These are phyloP conservation scores for Suhomyces kilbournensis DNA, from an alignment of 805 yeast species.

Conservation along the genomic window DNA sequence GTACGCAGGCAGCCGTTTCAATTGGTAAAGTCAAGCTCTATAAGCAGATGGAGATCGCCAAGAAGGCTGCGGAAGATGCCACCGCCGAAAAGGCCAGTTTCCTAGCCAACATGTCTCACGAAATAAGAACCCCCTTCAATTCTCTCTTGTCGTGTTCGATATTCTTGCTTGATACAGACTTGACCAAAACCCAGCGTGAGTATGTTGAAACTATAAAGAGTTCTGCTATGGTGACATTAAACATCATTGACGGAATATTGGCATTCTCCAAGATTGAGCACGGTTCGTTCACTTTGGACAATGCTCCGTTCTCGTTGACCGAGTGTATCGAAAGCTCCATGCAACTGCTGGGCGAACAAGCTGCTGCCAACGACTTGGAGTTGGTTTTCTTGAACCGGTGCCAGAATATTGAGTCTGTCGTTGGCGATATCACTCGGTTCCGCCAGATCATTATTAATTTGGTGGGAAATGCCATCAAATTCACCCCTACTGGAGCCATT, in stretches of 20 bases:
- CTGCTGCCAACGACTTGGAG: constrained; percentile 42
- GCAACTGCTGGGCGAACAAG: constrained; percentile 48
- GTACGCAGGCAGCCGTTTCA: constrained; percentile 53
- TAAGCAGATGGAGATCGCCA: constrained; percentile 44
- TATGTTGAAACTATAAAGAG: constrained; percentile 52
- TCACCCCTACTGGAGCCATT: constrained; percentile 44
- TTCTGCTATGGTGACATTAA: constrained; percentile 50
- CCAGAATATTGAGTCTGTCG: constrained; percentile 33
- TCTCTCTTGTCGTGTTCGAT: constrained; percentile 48
- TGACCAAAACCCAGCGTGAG: constrained; percentile 43
- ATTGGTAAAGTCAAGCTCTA: constrained; percentile 46
- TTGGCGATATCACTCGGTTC: constrained; percentile 50
- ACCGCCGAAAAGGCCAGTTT: constrained; percentile 55
- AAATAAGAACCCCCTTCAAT: constrained; percentile 55
- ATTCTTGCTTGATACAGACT: constrained; percentile 46
- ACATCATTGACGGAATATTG: constrained; percentile 52
- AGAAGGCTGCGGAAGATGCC: constrained; percentile 47
- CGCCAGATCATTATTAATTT: constrained; percentile 51
- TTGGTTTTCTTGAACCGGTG: constrained; percentile 43
- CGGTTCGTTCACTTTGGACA: constrained; percentile 47
- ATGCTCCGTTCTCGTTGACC: constrained; percentile 42
- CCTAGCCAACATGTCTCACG: constrained; percentile 55
- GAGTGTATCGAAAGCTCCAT: constrained; percentile 48
- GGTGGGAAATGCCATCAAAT: constrained; percentile 54
- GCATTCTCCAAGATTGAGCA: constrained; percentile 56